Conservation (phyloP, 2,329 filamentous ascomycete genomes). For the Exophiala aquamarina region DNA sequence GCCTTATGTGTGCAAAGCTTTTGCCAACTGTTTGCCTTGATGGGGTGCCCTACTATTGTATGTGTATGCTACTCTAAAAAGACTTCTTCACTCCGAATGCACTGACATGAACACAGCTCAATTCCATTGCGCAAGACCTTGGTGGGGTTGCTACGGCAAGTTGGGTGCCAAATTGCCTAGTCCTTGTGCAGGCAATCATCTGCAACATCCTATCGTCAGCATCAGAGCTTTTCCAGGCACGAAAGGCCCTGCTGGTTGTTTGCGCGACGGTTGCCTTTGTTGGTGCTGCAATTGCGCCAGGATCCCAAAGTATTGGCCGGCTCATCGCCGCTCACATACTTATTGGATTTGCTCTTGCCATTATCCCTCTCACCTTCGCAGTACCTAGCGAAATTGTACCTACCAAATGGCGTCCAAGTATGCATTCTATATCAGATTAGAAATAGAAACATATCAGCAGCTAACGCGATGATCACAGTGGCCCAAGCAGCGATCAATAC, state of each 20-base stretch:
- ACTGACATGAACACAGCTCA: conserved; percentile 3
- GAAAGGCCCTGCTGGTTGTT: conserved; percentile 4
- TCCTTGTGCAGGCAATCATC: conserved; percentile 8
- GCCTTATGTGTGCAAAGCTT: conserved; percentile 10
- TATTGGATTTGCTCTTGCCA: conserved; percentile 6
- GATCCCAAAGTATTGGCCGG: conserved; percentile 3
- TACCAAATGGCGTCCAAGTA: conserved; percentile 9
- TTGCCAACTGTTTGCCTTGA: conserved; percentile 8
- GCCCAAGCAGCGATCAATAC: conserved; percentile 6
- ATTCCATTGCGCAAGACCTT: conserved; percentile 2
- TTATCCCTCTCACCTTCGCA: neutral
- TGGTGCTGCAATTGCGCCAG: conserved; percentile 6
- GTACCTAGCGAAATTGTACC: conserved; percentile 11
- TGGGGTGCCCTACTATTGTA: conserved; percentile 9
- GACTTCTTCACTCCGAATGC: neutral
- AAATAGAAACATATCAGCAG: neutral
- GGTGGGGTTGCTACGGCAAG: neutral
- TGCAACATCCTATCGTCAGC: conserved; percentile 4
- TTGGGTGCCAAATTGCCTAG: conserved; percentile 7
- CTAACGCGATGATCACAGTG: conserved; percentile 1
- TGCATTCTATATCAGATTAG: neutral
- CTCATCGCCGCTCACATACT: conserved; percentile 7
- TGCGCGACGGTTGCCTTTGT: conserved; percentile 1
- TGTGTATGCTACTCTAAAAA: neutral
- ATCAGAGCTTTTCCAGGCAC: conserved; percentile 9